These are phyloP conservation scores for Rhodamnia argentea DNA, from an alignment of 345 rosid species.

Conservation along the genomic window DNA sequence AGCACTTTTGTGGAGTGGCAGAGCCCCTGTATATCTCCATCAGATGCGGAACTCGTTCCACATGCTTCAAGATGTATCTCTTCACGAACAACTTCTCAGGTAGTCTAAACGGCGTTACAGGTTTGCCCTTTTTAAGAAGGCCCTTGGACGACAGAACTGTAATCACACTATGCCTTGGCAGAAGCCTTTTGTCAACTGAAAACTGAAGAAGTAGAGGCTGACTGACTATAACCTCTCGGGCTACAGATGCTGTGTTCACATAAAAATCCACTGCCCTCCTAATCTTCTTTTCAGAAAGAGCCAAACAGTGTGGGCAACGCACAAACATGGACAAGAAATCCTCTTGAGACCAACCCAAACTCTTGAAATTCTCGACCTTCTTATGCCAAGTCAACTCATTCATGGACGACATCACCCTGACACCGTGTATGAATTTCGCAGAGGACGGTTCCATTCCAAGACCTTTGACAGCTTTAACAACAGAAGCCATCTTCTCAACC, in stretches of 20 bases:
- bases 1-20: background rate
- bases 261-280: constrained; percentile 4
- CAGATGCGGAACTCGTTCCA: constrained; percentile 1
- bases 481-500: background rate
- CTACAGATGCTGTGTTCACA: background rate
- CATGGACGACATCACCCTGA: background rate
- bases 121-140: background rate
- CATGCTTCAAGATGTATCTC: constrained; percentile 2
- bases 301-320: background rate
- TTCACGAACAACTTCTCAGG: constrained; percentile 7
- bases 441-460: constrained; percentile 6
- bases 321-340: constrained; percentile 6
- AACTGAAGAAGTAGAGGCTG: constrained; percentile 3
- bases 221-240: background rate
- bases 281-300: constrained; percentile 5
- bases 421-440: constrained; percentile 4
- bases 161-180: constrained; percentile 7
- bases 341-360: constrained; percentile 17
- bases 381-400: constrained; percentile 1
- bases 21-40: constrained; percentile 7
- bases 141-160: constrained; percentile 10
- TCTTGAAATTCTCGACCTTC: constrained; percentile 12
- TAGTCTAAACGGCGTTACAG: background rate
- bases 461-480: background rate
- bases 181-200: constrained; percentile 8